Evolutionary conservation across 1,139 yeast genomes (phyloP), one percentile per base, ranked within the genome.

Genomic region (Kodamaea sp.): DNA sequence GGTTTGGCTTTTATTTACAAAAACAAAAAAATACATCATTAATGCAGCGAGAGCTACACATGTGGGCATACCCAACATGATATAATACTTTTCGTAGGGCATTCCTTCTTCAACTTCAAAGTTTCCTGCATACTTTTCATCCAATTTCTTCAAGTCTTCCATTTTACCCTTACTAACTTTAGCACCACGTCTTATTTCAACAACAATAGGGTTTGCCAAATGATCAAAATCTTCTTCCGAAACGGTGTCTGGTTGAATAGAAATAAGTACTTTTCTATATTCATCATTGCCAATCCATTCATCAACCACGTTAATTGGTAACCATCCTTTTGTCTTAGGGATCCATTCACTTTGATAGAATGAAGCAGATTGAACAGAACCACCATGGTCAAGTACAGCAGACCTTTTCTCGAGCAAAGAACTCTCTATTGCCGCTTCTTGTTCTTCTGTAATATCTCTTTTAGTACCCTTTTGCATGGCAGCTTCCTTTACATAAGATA

Each of bases 341-440:
- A 84, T 39, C 95, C 95, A 87, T 8, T 82, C 92, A 8, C 88
- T 70, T 1, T 77, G 61, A 63, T 66, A 84, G 54, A 86, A 84
- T 2, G 92, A 61, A 9, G 41, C 73, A 24, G 71, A 70, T 4
- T 65, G 62, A 45, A 53, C 58, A 38, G 44, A 54, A 22, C 65
- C 78, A 37, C 68, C 79, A 34, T 58, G 54, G 37, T 67, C 74
- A 43, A 67, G 57, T 2, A 62, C 66, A 7, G 59, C 52, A 1
- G 73, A 64, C 45, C 75, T 53, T 47, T 63, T 66, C 4, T 37
- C 38, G 15, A 49, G 20, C 20, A 15, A 15, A 15, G 20, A 7
- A 9, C 15, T 26, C 38, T 7, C 12, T 9, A 12, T 9, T 15
- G 33, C 9, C n/a, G 8, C 11, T 9, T 15, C 9, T 12, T 8